A percentile compares a stretch with the other conserved stretches of the same genome.
Conservation (phyloP, 495 filamentous ascomycete genomes). For the Penicillium odoratum region DNA sequence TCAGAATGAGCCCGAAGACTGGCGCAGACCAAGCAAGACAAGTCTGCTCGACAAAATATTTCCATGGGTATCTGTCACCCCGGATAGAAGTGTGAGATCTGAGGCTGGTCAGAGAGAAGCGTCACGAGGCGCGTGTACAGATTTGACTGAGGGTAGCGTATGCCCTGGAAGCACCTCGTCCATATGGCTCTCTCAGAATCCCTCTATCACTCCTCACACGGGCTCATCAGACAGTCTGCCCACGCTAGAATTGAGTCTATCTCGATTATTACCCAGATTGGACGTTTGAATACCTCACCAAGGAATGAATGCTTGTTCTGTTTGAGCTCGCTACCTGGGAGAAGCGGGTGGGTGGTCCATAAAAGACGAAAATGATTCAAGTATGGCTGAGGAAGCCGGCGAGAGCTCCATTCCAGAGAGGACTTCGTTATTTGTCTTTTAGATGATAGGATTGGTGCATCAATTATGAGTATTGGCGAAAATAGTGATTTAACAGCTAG, state of each 20-base stretch:
- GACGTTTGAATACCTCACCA: background rate
- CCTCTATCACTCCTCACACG: background rate
- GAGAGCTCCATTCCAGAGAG: background rate
- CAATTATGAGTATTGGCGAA: background rate
- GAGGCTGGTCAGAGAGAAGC: background rate
- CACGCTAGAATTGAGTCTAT: background rate
- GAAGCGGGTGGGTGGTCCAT: background rate
- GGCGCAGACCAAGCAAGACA: background rate
- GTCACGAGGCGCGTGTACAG: background rate
- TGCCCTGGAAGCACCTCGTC: background rate
- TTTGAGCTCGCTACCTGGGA: background rate
- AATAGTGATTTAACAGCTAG: background rate
- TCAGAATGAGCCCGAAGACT: background rate
- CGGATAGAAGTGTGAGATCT: background rate
- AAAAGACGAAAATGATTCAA: background rate
- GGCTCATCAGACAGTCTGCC: background rate
- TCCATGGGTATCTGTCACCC: background rate
- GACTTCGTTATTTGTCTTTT: background rate
- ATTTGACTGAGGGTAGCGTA: background rate
- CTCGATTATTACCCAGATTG: background rate
- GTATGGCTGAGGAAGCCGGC: background rate
- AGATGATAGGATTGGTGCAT: background rate
- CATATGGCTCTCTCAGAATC: background rate
- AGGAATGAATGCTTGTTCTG: background rate
- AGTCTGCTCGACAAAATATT: background rate